phyloP scores from a whole-genome alignment of 2,329 filamentous ascomycete species.

The Ascosphaera pollenicola region DNA sequence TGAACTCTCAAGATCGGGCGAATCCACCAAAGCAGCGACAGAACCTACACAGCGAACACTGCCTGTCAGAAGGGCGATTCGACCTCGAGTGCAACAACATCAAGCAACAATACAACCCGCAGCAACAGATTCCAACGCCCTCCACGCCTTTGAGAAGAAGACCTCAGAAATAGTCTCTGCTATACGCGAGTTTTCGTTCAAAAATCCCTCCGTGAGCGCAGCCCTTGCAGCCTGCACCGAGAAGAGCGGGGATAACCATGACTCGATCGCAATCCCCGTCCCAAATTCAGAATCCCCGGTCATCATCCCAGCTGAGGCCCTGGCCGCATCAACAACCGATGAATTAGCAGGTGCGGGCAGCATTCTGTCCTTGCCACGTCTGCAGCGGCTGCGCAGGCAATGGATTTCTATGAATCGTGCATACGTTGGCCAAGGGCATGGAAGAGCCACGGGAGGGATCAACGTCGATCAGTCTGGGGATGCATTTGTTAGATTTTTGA shows the following conservation, averaged over 20 bases:
- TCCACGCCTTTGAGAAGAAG: slow-evolving; percentile 22
- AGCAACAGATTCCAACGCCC: slow-evolving; percentile 17
- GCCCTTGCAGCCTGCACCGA: slow-evolving; percentile 9
- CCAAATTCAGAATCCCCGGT: slow-evolving; percentile 12
- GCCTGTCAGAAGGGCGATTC: slow-evolving; percentile 6
- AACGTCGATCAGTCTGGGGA: slow-evolving; percentile 16
- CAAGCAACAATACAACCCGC: slow-evolving; percentile 21
- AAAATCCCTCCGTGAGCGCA: slow-evolving; percentile 16
- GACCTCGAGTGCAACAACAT: slow-evolving; percentile 17
- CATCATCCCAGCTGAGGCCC: slow-evolving; percentile 18
- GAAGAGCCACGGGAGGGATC: slow-evolving; percentile 13
- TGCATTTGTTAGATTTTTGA: slow-evolving; percentile 25
- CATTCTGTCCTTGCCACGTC: slow-evolving; percentile 17
- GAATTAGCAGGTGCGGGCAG: slow-evolving; percentile 20
- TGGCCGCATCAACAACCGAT: slow-evolving; percentile 17
- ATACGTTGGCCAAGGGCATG: slow-evolving; percentile 17
- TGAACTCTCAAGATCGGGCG: background rate
- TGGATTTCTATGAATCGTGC: slow-evolving; percentile 24
- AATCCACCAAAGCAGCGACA: slow-evolving; percentile 3
- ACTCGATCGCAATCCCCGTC: slow-evolving; percentile 13
- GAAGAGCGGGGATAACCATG: background rate
- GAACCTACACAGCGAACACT: slow-evolving; percentile 8
- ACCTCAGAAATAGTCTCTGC: slow-evolving; percentile 20
- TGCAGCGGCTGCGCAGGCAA: slow-evolving; percentile 23
- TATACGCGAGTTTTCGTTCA: slow-evolving; percentile 19